phyloP scores from a whole-genome alignment of 257 asterid species.

The Datura wrightii region DNA sequence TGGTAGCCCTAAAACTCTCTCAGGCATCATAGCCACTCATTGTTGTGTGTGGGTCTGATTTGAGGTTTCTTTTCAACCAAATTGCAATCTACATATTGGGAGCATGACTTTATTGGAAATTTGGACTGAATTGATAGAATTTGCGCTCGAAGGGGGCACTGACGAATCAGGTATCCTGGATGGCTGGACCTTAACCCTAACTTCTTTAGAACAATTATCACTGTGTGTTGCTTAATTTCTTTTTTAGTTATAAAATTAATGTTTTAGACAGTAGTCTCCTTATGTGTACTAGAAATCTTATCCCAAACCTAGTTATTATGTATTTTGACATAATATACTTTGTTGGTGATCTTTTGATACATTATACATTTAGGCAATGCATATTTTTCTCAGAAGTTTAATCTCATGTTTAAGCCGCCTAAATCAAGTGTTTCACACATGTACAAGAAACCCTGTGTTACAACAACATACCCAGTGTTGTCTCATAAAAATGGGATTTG shows the following conservation, averaged over 20 bases:
- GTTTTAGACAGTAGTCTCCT: not conserved
- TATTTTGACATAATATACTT: not conserved
- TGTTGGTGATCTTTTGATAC: constrained; percentile 5
- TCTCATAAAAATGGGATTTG: no score
- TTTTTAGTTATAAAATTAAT: not conserved
- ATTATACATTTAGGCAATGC: not conserved
- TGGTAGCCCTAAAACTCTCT: not conserved
- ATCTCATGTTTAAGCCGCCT: not conserved
- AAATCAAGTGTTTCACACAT: not conserved
- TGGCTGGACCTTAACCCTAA: not conserved
- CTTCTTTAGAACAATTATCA: not conserved
- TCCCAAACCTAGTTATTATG: not conserved
- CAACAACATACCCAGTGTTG: no score
- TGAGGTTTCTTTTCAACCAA: not conserved
- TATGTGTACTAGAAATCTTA: not conserved
- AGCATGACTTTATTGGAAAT: not conserved
- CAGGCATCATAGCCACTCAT: not conserved
- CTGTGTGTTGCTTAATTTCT: not conserved
- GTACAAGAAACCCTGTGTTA: not conserved
- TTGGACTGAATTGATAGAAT: not conserved
- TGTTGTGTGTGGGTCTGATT: not conserved
- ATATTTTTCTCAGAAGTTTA: constrained; percentile 3
- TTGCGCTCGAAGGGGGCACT: not conserved
- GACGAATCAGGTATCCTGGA: constrained; percentile 24
- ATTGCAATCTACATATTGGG: not conserved